phyloP scores from a whole-genome alignment of 2,329 filamentous ascomycete genomes.

The Didymella exigua region DNA sequence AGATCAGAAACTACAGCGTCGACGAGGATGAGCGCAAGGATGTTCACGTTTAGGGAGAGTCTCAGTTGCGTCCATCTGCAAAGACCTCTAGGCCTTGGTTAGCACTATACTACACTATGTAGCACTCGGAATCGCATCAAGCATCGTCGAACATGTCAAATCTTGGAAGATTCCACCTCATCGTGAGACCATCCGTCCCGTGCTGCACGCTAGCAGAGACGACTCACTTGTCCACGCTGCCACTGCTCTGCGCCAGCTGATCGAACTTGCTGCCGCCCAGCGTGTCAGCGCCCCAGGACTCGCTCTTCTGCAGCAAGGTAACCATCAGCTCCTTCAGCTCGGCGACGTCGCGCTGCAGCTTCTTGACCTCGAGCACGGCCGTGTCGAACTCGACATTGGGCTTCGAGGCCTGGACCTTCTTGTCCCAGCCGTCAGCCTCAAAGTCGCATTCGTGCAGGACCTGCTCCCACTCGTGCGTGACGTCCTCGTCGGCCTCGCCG shows the following conservation, averaged over 20 bases:
- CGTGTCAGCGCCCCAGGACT: constrained; percentile 40
- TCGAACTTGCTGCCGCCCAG: constrained; percentile 36
- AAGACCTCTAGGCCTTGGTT: too few relatives aligned
- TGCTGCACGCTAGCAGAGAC: neutral
- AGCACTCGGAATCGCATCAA: too few relatives aligned
- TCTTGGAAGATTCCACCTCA: too few relatives aligned
- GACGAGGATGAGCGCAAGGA: constrained; percentile 5
- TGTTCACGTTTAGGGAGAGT: neutral
- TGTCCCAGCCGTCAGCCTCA: constrained; percentile 82
- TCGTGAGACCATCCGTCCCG: neutral
- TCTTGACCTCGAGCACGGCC: constrained; percentile 68
- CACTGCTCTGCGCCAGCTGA: constrained; percentile 28
- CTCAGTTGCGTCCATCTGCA: too few relatives aligned
- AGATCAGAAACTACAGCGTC: constrained; percentile 5
- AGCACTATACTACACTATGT: too few relatives aligned
- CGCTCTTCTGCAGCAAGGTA: constrained; percentile 31
- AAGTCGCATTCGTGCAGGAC: constrained; percentile 74
- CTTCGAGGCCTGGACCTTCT: constrained; percentile 74
- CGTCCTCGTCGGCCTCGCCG: constrained; percentile 89
- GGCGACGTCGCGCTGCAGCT: constrained; percentile 52
- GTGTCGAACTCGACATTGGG: constrained; percentile 83
- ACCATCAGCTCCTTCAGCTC: constrained; percentile 52
- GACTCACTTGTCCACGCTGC: constrained; percentile 31
- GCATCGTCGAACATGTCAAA: too few relatives aligned
- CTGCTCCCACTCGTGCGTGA: constrained; percentile 92